A percentile compares a stretch with the other conserved stretches of the same genome.
Evolutionary conservation across 1,139 yeast species (phyloP).

Genomic region (Sugiyamaella novakii): DNA sequence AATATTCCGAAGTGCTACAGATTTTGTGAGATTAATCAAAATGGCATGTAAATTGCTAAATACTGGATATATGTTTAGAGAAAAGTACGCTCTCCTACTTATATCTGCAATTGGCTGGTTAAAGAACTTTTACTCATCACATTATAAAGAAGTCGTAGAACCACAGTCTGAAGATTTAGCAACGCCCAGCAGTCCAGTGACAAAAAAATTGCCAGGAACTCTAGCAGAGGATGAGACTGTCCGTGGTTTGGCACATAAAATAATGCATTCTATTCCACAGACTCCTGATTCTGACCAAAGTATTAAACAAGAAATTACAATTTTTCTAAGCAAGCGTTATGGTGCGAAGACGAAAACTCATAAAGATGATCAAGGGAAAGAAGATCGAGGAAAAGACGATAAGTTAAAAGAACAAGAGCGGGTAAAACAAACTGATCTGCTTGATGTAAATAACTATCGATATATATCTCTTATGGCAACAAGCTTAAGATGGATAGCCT

Average conservation of each 20-base stretch:
- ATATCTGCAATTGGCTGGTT: constrained; percentile 35
- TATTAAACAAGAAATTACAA: constrained; percentile 25
- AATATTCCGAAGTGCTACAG: constrained; percentile 35
- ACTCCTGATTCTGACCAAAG: constrained; percentile 19
- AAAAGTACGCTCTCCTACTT: constrained; percentile 41
- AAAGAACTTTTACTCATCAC: constrained; percentile 24
- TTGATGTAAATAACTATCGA: constrained; percentile 32
- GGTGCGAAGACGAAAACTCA: constrained; percentile 20
- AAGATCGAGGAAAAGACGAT: too few relatives aligned
- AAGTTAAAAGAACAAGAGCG: not conserved
- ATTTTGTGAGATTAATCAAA: constrained; percentile 36
- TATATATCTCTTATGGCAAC: constrained; percentile 33
- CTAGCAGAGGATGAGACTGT: constrained; percentile 24
- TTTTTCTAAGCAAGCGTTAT: constrained; percentile 26
- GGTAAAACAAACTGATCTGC: constrained; percentile 28
- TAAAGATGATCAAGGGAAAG: not conserved
- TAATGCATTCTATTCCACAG: constrained; percentile 9
- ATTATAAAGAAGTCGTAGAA: constrained; percentile 29
- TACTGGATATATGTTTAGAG: constrained; percentile 41
- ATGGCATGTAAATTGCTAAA: constrained; percentile 40
- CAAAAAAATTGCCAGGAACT: constrained; percentile 24
- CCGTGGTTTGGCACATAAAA: constrained; percentile 6
- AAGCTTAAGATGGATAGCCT: constrained; percentile 34
- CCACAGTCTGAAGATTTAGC: constrained; percentile 27
- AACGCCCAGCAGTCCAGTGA: constrained; percentile 2